phyloP scores from a whole-genome alignment of 768 basidiomycete genomes.

The Sutorius australiensis region DNA sequence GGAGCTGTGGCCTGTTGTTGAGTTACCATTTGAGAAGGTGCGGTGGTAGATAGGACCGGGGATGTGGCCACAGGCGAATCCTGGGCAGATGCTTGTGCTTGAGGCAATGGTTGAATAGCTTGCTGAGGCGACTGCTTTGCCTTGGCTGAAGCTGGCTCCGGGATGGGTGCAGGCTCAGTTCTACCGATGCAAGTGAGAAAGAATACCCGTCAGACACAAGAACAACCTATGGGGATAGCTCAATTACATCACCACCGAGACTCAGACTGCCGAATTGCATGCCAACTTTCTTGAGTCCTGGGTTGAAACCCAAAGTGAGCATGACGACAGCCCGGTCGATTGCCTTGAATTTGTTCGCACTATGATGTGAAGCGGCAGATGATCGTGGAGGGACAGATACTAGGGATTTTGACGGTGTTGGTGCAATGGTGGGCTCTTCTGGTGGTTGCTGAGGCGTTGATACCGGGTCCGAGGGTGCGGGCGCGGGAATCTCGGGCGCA shows the following conservation, averaged over 20 bases:
- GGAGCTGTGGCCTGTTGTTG: conserved; percentile 9
- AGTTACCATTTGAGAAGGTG: conserved; percentile 9
- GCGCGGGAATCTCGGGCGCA: conserved; percentile 16
- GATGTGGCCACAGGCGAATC: conserved; percentile 25
- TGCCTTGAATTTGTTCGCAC: conserved; percentile 62
- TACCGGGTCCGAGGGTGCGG: conserved; percentile 18
- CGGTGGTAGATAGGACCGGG: conserved; percentile 13
- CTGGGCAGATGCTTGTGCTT: conserved; percentile 20
- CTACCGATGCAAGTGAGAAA: conserved; percentile 20
- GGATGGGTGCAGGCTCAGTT: conserved; percentile 19
- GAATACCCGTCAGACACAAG: background rate
- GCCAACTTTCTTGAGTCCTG: conserved; percentile 68
- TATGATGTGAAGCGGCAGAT: conserved; percentile 49
- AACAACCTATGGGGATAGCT: conserved; percentile 44
- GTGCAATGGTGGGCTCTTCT: conserved; percentile 29
- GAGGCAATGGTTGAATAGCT: conserved; percentile 29
- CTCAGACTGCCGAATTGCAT: conserved; percentile 90
- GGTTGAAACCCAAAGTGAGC: conserved; percentile 60
- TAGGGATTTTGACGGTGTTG: conserved; percentile 36
- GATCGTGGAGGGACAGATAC: too few relatives aligned
- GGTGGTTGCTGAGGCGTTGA: conserved; percentile 12
- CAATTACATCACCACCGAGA: conserved; percentile 67
- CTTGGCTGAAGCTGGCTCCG: conserved; percentile 12
- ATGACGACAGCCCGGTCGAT: conserved; percentile 79
- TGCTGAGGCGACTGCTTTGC: conserved; percentile 35